Evolutionary conservation across 2,329 filamentous ascomycete genomes (phyloP).

Genomic region (Penicillium sp.): DNA sequence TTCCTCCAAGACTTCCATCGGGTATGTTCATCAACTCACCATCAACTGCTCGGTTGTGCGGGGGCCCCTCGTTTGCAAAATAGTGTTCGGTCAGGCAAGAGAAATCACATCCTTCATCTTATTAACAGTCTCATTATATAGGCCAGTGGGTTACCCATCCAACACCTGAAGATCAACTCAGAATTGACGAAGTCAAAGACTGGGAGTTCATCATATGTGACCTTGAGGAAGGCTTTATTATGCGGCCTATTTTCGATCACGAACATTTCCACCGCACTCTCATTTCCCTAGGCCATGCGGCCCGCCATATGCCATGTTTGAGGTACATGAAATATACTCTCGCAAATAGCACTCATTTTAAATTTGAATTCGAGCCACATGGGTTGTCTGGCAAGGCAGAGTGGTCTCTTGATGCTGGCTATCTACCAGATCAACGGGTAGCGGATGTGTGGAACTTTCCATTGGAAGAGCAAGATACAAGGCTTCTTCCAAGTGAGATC

Average conservation of each 20-base stretch:
- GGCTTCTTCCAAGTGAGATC: too few species aligned
- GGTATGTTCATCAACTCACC: constrained; percentile 7
- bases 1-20: constrained; percentile 11
- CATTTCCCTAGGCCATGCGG: constrained; percentile 5
- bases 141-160: background rate
- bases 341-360: background rate
- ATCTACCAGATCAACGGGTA: constrained; percentile 1
- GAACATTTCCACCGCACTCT: constrained; percentile 7
- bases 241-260: background rate
- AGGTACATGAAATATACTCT: background rate
- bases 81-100: too few species aligned
- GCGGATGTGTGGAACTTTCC: background rate
- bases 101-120: background rate
- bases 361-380: background rate
- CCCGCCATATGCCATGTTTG: constrained; percentile 3
- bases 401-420: background rate
- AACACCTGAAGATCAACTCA: background rate
- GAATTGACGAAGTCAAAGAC: constrained; percentile 2
- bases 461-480: background rate
- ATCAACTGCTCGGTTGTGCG: background rate
- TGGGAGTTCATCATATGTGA: constrained; percentile 8
- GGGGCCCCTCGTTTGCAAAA: background rate
- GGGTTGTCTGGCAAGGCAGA: background rate
- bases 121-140: constrained; percentile 1
- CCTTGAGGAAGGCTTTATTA: constrained; percentile 1